phyloP scores from a whole-genome alignment of 305 asterid genomes.

The Fraxinus platypoda region DNA sequence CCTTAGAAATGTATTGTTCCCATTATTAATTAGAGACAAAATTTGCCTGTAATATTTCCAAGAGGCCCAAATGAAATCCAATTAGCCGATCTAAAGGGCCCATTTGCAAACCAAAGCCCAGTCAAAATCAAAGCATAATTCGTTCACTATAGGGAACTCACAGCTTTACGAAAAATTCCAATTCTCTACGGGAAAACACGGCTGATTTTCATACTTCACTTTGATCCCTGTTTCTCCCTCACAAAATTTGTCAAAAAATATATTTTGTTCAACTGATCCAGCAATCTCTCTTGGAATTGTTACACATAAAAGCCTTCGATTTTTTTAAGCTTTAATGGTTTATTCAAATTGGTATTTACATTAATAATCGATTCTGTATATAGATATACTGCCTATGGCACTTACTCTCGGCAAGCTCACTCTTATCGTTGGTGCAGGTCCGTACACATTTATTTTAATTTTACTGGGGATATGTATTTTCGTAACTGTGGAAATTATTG shows the following conservation, averaged over 20 bases:
- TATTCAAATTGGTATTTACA: background rate
- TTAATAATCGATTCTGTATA: slow-evolving; percentile 20
- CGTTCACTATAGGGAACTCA: background rate
- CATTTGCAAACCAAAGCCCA: background rate
- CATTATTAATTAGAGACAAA: background rate
- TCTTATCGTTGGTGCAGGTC: slow-evolving; percentile 85
- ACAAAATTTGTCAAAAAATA: background rate
- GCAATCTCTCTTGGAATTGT: background rate
- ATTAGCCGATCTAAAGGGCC: background rate
- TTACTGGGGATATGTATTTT: background rate
- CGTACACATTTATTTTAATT: slow-evolving; percentile 7
- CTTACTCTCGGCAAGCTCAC: slow-evolving; percentile 84
- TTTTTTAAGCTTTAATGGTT: background rate
- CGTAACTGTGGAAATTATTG: background rate
- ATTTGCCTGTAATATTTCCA: background rate
- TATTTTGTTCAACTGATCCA: background rate
- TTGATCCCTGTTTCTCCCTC: background rate
- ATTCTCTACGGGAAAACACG: background rate
- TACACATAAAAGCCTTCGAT: background rate
- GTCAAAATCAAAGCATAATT: background rate
- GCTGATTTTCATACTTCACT: background rate
- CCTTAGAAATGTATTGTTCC: too few species aligned
- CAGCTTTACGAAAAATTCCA: background rate
- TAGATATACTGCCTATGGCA: slow-evolving; percentile 53
- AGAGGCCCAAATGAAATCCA: background rate